A percentile compares a stretch with the other conserved stretches of the same genome.
Conservation (phyloP, 441 rosid genomes). For the Pelargonium fulgidum region DNA sequence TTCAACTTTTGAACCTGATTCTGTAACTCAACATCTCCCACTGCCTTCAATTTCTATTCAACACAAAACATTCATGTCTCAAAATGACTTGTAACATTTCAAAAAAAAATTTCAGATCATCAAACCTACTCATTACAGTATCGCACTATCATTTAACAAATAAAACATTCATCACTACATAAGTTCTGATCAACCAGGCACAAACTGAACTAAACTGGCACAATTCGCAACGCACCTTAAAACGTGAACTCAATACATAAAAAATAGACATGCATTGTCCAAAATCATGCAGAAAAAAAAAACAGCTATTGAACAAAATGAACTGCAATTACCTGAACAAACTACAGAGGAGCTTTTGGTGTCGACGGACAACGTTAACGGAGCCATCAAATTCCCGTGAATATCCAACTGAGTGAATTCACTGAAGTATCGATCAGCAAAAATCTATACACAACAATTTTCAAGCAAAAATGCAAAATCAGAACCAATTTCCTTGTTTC, state of each 20-base stretch:
- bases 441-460: neutral
- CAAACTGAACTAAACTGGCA: neutral
- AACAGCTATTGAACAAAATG: neutral
- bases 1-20: neutral
- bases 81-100: neutral
- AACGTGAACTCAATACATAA: too few relatives aligned
- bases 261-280: neutral
- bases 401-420: neutral
- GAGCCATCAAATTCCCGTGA: slow-evolving; percentile 30
- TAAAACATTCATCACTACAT: neutral
- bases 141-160: neutral
- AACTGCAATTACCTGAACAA: slow-evolving; percentile 27
- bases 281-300: neutral
- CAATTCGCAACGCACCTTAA: too few relatives aligned
- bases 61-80: neutral
- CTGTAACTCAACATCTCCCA: neutral
- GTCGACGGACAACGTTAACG: slow-evolving; percentile 37
- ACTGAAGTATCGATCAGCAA: neutral
- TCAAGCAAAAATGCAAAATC: neutral
- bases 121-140: neutral
- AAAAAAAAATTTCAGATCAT: neutral
- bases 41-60: neutral
- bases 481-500: neutral
- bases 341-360: slow-evolving; percentile 29
- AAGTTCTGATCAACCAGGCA: neutral